Evolutionary conservation across 1,284 basidiomycete genomes (phyloP), one percentile per base, ranked within the genome.

Genomic region (Cutaneotrichosporon cutaneum): DNA sequence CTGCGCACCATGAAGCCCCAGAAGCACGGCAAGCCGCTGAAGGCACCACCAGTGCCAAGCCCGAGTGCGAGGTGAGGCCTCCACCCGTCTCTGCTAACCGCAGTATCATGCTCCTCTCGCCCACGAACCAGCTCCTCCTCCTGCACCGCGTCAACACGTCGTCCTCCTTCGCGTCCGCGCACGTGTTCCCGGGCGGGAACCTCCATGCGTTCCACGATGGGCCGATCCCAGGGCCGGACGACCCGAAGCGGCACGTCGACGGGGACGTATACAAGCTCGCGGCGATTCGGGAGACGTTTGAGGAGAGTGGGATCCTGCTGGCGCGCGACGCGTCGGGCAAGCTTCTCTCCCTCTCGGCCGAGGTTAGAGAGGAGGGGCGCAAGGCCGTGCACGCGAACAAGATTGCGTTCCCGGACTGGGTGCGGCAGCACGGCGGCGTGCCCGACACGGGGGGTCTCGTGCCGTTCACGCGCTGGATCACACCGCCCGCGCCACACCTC

Each of bases 91-190:
- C 4, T 7, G 45, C 59, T 60, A 36, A 60, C 54, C n/a, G n/a
- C 50, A 58, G 57, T n/a, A 53, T 60, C 54, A 56, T 60, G 33
- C 59, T 60, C 35, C 32, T 60, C 51, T 83, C 53, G 80, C 80
- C 11, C 79, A 70, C 59, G 56, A 56, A 72, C 64, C 64, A 73
- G 71, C 59, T 69, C 54, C 64, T 77, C 62, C 69, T 82, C n/a
- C 63, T 68, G 45, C 68, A 71, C 44, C 77, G 78, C 7, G 72
- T 56, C 21, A 75, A 56, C 77, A 81, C 58, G 78, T 82, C 22
- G 73, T 78, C 51, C 79, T 77, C n/a, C 81, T 81, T 5, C 82
- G 82, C 13, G 82, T 84, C 72, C 82, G 83, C 65, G 77, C 83
- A 48, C 58, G 77, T 82, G 45, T 74, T 82, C 53, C 69, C 72